A percentile compares a stretch with the other conserved stretches of the same genome.
phyloP scores from a whole-genome alignment of 2,329 filamentous ascomycete species.

The Penicillium fuscoglaucum region DNA sequence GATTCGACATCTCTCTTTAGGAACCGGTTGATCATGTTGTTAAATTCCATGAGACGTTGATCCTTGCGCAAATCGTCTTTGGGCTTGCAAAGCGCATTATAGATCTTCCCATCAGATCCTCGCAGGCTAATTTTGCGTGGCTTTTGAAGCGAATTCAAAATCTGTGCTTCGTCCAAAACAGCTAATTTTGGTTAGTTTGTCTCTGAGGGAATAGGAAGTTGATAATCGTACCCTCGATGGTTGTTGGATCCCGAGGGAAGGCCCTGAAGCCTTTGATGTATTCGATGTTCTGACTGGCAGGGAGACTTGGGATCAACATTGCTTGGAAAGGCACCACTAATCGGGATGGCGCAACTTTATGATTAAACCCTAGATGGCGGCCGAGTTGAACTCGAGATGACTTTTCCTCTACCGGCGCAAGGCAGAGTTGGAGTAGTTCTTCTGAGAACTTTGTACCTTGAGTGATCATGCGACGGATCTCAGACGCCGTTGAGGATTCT shows the following conservation, averaged over 20 bases:
- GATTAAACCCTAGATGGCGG: conserved; percentile 77
- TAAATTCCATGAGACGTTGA: conserved; percentile 98
- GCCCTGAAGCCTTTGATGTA: conserved; percentile 73
- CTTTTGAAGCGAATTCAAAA: conserved; percentile 87
- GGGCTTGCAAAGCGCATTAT: conserved; percentile 92
- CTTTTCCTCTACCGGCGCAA: conserved; percentile 73
- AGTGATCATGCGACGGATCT: conserved; percentile 70
- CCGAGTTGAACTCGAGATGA: conserved; percentile 71
- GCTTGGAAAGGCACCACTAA: conserved; percentile 88
- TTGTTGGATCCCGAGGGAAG: conserved; percentile 82
- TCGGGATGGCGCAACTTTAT: conserved; percentile 75
- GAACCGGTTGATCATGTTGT: conserved; percentile 93
- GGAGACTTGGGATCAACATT: conserved; percentile 79
- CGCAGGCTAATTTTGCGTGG: conserved; percentile 85
- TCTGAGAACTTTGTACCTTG: conserved; percentile 81
- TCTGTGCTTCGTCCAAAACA: conserved; percentile 84
- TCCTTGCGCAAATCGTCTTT: conserved; percentile 98
- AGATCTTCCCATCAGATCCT: conserved; percentile 83
- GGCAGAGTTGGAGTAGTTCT: conserved; percentile 76
- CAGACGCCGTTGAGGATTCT: conserved; percentile 47
- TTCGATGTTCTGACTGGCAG: conserved; percentile 67
- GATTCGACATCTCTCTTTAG: conserved; percentile 89
- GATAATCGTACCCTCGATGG: conserved; percentile 58
- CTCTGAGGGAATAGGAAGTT: background rate
- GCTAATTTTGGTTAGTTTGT: conserved; percentile 33